phyloP scores from a whole-genome alignment of 2,329 filamentous ascomycete species.

The Aspergillus vadensis region DNA sequence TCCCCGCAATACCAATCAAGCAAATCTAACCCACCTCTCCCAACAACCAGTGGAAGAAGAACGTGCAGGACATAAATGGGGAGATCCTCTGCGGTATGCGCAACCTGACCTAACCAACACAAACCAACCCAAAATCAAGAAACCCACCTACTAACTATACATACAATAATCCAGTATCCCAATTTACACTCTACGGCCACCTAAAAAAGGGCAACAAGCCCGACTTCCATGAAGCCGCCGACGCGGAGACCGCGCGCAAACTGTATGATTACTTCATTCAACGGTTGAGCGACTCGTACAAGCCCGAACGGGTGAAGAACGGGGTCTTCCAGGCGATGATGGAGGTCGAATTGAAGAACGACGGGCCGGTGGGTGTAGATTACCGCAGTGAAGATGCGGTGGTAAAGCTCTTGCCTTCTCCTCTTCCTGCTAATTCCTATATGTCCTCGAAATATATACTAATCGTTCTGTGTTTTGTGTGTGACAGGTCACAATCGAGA shows the following conservation, averaged over 20 bases:
- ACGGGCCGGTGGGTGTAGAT: slow-evolving; percentile 69
- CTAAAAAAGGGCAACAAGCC: slow-evolving; percentile 97
- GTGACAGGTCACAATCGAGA: slow-evolving; percentile 48
- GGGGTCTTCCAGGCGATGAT: slow-evolving; percentile 99
- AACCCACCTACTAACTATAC: slow-evolving; percentile 1
- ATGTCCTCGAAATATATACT: slow-evolving; percentile 14
- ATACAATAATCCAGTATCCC: slow-evolving; percentile 67
- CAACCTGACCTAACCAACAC: background rate
- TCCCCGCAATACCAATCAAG: slow-evolving; percentile 4
- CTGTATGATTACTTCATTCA: slow-evolving; percentile 83
- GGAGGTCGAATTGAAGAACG: slow-evolving; percentile 91
- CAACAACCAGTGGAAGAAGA: slow-evolving; percentile 76
- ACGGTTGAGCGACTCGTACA: slow-evolving; percentile 73
- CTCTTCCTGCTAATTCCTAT: slow-evolving; percentile 23
- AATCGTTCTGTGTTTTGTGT: slow-evolving; percentile 1
- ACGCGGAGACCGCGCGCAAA: slow-evolving; percentile 72
- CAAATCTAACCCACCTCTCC: background rate
- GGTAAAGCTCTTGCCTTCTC: slow-evolving; percentile 49
- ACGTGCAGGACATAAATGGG: slow-evolving; percentile 81
- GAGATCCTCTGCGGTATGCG: slow-evolving; percentile 88
- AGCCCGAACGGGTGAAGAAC: slow-evolving; percentile 77
- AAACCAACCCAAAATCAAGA: background rate
- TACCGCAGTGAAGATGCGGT: slow-evolving; percentile 59
- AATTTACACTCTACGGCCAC: slow-evolving; percentile 89
- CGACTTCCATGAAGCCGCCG: slow-evolving; percentile 86